Conservation (phyloP, 78 protist species). For the Bigelowiella natans region DNA sequence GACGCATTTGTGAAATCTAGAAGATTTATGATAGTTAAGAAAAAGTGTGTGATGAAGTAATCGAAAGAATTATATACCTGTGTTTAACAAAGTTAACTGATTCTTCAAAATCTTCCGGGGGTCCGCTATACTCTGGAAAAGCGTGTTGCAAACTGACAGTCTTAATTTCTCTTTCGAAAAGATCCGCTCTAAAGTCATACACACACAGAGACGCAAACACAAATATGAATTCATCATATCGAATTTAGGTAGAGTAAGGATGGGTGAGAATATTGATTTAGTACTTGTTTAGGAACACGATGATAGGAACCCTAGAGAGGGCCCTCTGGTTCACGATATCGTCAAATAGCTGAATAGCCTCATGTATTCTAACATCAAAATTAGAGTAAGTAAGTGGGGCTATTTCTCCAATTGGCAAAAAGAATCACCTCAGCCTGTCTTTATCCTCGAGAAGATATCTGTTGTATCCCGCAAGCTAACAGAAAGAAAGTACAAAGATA, state of each 20-base stretch:
- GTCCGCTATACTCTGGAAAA: background rate
- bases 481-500: background rate
- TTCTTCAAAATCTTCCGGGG: background rate
- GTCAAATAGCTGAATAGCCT: background rate
- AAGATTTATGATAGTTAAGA: background rate
- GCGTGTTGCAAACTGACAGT: background rate
- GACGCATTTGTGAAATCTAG: background rate
- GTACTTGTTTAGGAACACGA: background rate
- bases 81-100: background rate
- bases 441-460: background rate
- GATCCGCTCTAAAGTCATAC: background rate
- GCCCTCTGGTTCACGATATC: background rate
- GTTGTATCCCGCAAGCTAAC: background rate
- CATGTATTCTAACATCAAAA: background rate
- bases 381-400: no score
- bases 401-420: no score
- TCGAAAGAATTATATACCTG: background rate
- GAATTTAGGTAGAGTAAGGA: no score
- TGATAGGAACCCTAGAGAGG: background rate
- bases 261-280: no score
- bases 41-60: no score
- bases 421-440: background rate
- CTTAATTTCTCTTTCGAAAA: background rate
- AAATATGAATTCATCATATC: no score
- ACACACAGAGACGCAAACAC: no score